Evolutionary conservation across 2,329 filamentous ascomycete species (phyloP).

Genomic region (Curvularia lunata): DNA sequence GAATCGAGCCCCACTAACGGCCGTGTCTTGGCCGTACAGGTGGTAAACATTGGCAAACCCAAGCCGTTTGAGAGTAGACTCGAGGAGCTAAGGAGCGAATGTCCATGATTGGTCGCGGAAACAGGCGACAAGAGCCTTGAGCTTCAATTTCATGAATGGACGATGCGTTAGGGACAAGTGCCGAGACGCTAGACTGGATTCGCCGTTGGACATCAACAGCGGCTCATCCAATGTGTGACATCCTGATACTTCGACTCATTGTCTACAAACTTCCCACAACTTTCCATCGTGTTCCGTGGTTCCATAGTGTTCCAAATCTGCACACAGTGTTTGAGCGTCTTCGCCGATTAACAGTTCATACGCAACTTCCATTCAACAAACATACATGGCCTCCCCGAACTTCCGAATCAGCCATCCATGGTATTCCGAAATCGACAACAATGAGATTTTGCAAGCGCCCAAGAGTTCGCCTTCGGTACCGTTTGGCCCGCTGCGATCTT

Average conservation of each 20-base stretch:
- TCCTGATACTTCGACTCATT: not conserved
- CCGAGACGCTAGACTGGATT: slow-evolving; percentile 1
- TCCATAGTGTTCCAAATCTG: not conserved
- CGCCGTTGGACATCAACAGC: not conserved
- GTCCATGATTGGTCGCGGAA: not conserved
- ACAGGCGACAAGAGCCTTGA: not conserved
- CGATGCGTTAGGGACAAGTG: not conserved
- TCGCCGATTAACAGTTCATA: not conserved
- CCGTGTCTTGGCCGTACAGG: not conserved
- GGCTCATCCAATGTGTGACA: not conserved
- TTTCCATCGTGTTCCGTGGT: not conserved
- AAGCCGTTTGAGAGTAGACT: too few relatives aligned
- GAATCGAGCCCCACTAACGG: too few relatives aligned
- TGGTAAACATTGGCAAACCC: too few relatives aligned
- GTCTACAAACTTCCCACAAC: not conserved
- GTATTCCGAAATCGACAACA: not conserved
- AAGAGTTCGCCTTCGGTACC: too few relatives aligned
- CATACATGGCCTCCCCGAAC: not conserved
- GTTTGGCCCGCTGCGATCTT: not conserved
- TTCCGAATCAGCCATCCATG: not conserved
- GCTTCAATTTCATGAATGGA: not conserved
- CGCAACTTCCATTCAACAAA: not conserved
- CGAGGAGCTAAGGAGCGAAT: not conserved
- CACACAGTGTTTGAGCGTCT: not conserved
- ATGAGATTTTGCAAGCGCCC: not conserved